A percentile compares a stretch with the other conserved stretches of the same genome.
These are phyloP conservation scores for Pseudoscleropodium purum DNA, from an alignment of 225 moss, liverwort and hornwort genomes.

Conservation along the genomic window DNA sequence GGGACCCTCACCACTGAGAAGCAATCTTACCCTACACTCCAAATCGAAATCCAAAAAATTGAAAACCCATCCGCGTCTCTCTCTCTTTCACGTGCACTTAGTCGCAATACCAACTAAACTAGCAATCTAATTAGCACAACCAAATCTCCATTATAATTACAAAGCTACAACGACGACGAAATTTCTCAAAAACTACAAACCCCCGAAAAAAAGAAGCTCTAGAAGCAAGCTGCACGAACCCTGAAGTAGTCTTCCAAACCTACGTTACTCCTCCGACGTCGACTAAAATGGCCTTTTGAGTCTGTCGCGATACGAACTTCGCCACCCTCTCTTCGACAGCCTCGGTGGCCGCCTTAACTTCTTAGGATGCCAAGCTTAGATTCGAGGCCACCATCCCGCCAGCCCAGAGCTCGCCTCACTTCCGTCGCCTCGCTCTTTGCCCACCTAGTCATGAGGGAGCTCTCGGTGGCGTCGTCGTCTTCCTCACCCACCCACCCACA, in stretches of 20 bases:
- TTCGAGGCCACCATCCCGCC: neutral
- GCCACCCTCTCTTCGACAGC: neutral
- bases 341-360: neutral
- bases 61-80: too few relatives aligned
- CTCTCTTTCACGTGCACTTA: too few relatives aligned
- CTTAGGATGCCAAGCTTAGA: neutral
- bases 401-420: neutral
- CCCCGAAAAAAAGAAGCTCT: too few relatives aligned
- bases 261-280: neutral
- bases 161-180: neutral
- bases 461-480: conserved; percentile 5
- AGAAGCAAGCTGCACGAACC: neutral
- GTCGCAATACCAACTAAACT: neutral
- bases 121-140: neutral
- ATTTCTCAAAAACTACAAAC: too few relatives aligned
- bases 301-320: neutral
- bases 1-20: neutral
- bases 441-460: neutral
- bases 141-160: neutral
- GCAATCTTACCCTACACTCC: neutral
- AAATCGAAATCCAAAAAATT: neutral
- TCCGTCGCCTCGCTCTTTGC: neutral
- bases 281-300: too few relatives aligned
- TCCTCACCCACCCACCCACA: neutral
- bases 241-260: neutral